A percentile compares a stretch with the other conserved stretches of the same genome.
Conservation (phyloP, 768 basidiomycete genomes). For the Rubroboletus satanas region DNA sequence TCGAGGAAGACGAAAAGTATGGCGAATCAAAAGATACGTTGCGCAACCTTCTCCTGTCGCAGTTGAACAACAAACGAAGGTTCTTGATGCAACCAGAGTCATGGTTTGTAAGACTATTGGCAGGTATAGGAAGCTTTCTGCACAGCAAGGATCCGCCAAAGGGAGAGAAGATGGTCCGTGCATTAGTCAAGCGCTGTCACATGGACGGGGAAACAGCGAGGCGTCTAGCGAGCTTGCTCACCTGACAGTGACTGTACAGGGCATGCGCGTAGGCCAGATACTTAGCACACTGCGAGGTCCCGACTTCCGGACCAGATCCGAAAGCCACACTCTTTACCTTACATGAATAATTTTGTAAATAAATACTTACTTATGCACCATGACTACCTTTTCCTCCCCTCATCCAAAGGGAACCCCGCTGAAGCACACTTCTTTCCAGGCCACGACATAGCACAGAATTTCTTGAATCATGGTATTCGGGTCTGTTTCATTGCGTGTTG, state of each 20-base stretch:
- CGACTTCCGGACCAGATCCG: no score
- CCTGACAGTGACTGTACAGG: neutral
- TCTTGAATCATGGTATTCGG: no score
- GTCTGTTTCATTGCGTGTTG: no score
- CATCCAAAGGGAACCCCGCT: neutral
- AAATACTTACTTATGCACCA: no score
- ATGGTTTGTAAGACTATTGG: slow-evolving; percentile 23
- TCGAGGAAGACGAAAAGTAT: slow-evolving; percentile 33
- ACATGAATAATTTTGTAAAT: no score
- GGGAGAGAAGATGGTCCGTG: slow-evolving; percentile 24
- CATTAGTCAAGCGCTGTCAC: slow-evolving; percentile 26
- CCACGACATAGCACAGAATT: no score
- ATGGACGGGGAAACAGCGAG: slow-evolving; percentile 27
- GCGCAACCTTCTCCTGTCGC: slow-evolving; percentile 16
- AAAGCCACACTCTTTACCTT: no score
- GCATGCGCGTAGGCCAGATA: no score
- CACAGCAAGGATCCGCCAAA: slow-evolving; percentile 20
- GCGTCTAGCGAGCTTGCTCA: slow-evolving; percentile 15
- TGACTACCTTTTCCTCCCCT: no score
- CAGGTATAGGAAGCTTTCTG: slow-evolving; percentile 20
- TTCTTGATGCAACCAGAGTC: slow-evolving; percentile 26
- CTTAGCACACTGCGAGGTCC: no score
- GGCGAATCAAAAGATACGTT: slow-evolving; percentile 30
- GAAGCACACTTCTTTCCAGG: neutral
- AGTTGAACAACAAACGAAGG: slow-evolving; percentile 6